A percentile compares a stretch with the other conserved stretches of the same genome.
Conservation (phyloP, 2,329 filamentous ascomycete species). For the Alternaria incomplexa region DNA sequence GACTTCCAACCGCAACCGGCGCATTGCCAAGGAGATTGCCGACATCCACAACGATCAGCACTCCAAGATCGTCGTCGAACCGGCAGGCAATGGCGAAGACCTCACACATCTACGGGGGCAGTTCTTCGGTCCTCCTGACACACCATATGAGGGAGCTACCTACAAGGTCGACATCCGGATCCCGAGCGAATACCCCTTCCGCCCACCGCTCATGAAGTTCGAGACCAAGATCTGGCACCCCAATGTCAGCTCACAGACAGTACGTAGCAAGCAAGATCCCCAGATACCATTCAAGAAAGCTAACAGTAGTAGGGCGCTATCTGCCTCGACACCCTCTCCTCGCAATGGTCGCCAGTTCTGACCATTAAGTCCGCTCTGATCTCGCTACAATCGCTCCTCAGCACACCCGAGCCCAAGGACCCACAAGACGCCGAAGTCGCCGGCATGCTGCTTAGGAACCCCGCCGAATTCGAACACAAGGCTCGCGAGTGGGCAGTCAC, state of each 20-base stretch:
- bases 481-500: constrained; percentile 90
- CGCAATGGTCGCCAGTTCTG: constrained; percentile 92
- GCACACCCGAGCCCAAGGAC: constrained; percentile 92
- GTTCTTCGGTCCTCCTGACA: constrained; percentile 87
- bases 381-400: constrained; percentile 90
- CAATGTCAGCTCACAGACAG: constrained; percentile 92
- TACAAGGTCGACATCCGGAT: constrained; percentile 87
- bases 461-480: constrained; percentile 77
- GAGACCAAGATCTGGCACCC: constrained; percentile 96
- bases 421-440: constrained; percentile 97
- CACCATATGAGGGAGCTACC: constrained; percentile 86
- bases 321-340: constrained; percentile 89
- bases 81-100: constrained; percentile 68
- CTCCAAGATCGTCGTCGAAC: constrained; percentile 76
- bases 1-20: constrained; percentile 63
- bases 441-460: constrained; percentile 81
- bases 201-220: constrained; percentile 89
- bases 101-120: constrained; percentile 82
- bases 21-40: constrained; percentile 75
- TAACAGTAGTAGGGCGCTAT: constrained; percentile 79
- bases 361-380: constrained; percentile 96
- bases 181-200: constrained; percentile 89
- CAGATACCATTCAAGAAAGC: not conserved
- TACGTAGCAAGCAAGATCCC: constrained; percentile 54
- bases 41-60: constrained; percentile 77